Base-by-base conservation (phyloP, 441 rosid genomes). In the Populus hybrid region DNA sequence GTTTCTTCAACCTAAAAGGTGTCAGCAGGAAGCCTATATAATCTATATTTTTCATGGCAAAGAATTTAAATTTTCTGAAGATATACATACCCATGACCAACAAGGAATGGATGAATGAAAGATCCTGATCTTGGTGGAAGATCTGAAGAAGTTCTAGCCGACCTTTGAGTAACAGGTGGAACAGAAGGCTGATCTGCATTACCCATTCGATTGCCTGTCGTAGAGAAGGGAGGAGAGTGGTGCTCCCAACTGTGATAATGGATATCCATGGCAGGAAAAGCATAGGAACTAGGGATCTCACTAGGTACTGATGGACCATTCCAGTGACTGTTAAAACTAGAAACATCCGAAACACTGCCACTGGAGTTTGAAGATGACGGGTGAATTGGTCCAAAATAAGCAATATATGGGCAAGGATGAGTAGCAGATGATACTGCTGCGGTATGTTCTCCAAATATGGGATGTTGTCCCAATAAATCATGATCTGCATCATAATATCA, bases 171-270 rank as follows among this genome's bases (percentile, higher is more conserved):
- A 53, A 87, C 81, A 28, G 91, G 82, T 4, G 90, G 92, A 77
- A 85, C 82, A 1, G 91, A 83, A 83, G 90, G 84, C 73, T 91
- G 99, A 84, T 92, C 93, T 8, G 83, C 83, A 77, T 80, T 82
- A 74, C 90, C 89, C 5, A 86, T 75, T 30, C 92, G 91, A 87
- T 86, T 78, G 53, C 85, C 84, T 35, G 90, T 82, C 34, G 90
- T 79, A 36, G 97, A 78, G 85, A 92, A 91, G 57, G 92, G 91
- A 74, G 91, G 83, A 5, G 94, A 78, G 76, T 91, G 94, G 78
- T 93, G 95, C 78, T 95, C 99, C 99, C 98, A 95, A 75, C 87
- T 83, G 69, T 84, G 95, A 84, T 89, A 92, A 79, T 86, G 95
- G 2, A 89, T 87, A 88, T 94, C 98, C 85, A 94, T 80, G 66